These are phyloP conservation scores for Trichomonascaceae sp. DNA, from an alignment of 1,139 yeast genomes.

Conservation along the genomic window DNA sequence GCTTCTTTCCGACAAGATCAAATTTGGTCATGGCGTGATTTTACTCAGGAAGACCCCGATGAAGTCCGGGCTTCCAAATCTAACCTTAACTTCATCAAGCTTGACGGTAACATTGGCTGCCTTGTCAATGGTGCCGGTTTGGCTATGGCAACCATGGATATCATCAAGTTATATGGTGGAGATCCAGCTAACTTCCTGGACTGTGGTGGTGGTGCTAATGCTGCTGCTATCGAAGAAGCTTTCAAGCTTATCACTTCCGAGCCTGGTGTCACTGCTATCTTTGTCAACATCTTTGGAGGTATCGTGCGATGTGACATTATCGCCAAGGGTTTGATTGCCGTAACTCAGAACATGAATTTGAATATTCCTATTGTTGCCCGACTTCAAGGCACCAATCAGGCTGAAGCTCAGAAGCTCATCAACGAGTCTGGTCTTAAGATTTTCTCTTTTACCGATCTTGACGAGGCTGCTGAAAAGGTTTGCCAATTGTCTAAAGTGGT, in stretches of 20 bases:
- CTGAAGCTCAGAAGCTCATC: constrained; percentile 81
- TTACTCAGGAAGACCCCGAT: constrained; percentile 96
- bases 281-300: constrained; percentile 98
- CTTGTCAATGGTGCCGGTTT: constrained; percentile 99
- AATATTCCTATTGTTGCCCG: constrained; percentile 95
- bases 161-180: constrained; percentile 96
- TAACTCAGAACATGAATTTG: constrained; percentile 83
- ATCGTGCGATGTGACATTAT: constrained; percentile 98
- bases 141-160: constrained; percentile 99
- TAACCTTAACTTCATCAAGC: constrained; percentile 92
- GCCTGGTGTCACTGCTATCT: constrained; percentile 86
- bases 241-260: constrained; percentile 89
- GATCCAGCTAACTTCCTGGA: constrained; percentile 98
- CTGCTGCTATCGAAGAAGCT: constrained; percentile 95
- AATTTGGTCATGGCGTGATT: constrained; percentile 93
- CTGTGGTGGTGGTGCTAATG: constrained; percentile 99
- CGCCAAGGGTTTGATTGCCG: constrained; percentile 94
- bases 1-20: constrained; percentile 94
- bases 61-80: constrained; percentile 88
- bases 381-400: constrained; percentile 96
- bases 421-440: constrained; percentile 88
- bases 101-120: constrained; percentile 98
- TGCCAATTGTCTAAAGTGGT: constrained; percentile 61
- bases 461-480: constrained; percentile 95
- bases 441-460: constrained; percentile 86